Percentiles rank a stretch among this genome's conserved stretches.
phyloP scores from a whole-genome alignment of 2,329 filamentous ascomycete species.

The Aulographum hederae region DNA sequence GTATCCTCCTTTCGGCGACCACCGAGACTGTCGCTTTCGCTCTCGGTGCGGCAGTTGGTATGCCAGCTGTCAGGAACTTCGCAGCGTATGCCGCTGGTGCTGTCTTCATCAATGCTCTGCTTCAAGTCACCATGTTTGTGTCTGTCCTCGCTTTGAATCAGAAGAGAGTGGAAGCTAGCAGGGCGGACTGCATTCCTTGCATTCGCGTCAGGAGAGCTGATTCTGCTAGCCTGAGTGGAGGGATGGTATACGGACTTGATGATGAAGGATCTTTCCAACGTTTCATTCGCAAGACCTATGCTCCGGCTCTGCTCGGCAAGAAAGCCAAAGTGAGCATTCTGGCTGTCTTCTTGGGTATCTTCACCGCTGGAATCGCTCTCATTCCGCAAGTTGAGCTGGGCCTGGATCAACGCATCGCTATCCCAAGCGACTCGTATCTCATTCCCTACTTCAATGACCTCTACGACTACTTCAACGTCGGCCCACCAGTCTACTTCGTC shows the following conservation, averaged over 20 bases:
- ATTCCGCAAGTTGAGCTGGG: conserved; percentile 74
- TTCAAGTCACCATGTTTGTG: conserved; percentile 95
- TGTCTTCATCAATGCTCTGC: conserved; percentile 89
- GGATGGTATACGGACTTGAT: conserved; percentile 42
- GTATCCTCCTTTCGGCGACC: conserved; percentile 83
- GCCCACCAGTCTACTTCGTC: conserved; percentile 93
- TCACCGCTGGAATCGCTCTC: conserved; percentile 69
- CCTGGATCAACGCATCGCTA: conserved; percentile 83
- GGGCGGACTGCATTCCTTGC: conserved; percentile 86
- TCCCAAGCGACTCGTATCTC: conserved; percentile 84
- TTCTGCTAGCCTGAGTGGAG: conserved; percentile 42
- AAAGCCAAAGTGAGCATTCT: conserved; percentile 63
- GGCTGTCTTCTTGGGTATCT: conserved; percentile 68
- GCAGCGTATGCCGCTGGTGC: conserved; percentile 91
- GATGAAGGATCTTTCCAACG: conserved; percentile 71
- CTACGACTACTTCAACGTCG: conserved; percentile 78
- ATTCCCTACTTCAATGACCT: conserved; percentile 95
- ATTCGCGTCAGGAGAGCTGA: conserved; percentile 61
- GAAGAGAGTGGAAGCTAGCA: conserved; percentile 67
- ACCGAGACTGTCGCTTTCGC: conserved; percentile 91
- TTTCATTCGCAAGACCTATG: conserved; percentile 83
- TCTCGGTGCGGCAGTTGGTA: conserved; percentile 81
- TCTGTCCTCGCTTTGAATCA: conserved; percentile 86
- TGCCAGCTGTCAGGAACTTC: conserved; percentile 96
- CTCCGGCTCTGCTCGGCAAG: conserved; percentile 61